Conservation (phyloP, 768 basidiomycete species). For the Hypsizygus marmoreus region DNA sequence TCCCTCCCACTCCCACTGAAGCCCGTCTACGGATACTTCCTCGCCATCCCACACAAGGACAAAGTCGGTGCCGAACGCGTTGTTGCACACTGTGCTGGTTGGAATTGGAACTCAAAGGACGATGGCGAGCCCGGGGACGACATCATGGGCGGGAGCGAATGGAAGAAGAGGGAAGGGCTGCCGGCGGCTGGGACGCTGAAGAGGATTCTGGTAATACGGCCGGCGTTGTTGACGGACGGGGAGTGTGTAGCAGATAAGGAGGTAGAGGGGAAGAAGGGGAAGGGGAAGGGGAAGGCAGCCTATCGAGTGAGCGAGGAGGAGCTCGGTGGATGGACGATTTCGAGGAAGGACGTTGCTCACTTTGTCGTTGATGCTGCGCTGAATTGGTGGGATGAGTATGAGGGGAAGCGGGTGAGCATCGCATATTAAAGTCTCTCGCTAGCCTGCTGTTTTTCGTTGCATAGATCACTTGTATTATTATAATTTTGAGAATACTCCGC, state of each 20-base stretch:
- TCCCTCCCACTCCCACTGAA: slow-evolving; percentile 50
- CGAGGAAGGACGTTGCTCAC: slow-evolving; percentile 65
- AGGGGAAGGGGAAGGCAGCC: slow-evolving; percentile 27
- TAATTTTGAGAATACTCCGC: too few species aligned
- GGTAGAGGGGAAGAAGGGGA: slow-evolving; percentile 13
- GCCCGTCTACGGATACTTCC: slow-evolving; percentile 47
- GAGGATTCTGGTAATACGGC: slow-evolving; percentile 51
- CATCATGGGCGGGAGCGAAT: slow-evolving; percentile 45
- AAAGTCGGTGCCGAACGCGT: slow-evolving; percentile 62
- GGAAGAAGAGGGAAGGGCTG: slow-evolving; percentile 43
- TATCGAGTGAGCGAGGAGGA: slow-evolving; percentile 50
- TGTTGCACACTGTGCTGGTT: slow-evolving; percentile 48
- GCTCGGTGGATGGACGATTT: slow-evolving; percentile 52
- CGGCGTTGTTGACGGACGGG: slow-evolving; percentile 62
- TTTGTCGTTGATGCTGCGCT: slow-evolving; percentile 54
- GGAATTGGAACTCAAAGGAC: slow-evolving; percentile 44
- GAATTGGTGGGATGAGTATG: slow-evolving; percentile 53
- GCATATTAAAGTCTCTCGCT: slow-evolving; percentile 10
- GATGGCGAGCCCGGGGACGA: slow-evolving; percentile 42
- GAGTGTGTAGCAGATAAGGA: slow-evolving; percentile 43
- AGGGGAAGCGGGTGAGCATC: slow-evolving; percentile 50
- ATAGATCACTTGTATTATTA: too few species aligned
- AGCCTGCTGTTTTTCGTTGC: too few species aligned
- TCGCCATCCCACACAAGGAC: slow-evolving; percentile 54
- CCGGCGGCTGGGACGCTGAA: slow-evolving; percentile 46